These are phyloP conservation scores for Alternaria burnsii DNA, from an alignment of 2,329 filamentous ascomycete species.

Conservation along the genomic window DNA sequence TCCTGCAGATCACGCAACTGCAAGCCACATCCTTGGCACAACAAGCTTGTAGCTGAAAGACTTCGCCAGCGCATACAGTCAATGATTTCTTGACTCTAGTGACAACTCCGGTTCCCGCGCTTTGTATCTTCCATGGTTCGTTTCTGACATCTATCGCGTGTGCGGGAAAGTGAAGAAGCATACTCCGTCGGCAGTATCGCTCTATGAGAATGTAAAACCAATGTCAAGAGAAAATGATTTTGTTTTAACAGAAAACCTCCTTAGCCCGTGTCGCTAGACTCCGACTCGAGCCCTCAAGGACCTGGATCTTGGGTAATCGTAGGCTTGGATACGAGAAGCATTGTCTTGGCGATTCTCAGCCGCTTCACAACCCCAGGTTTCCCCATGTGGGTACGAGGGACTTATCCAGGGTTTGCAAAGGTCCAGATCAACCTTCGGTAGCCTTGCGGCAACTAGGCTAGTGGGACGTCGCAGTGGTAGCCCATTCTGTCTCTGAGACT, in stretches of 20 bases:
- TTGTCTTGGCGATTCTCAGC: constrained; percentile 17
- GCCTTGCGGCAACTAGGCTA: constrained; percentile 10
- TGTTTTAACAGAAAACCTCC: background rate
- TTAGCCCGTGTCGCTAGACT: background rate
- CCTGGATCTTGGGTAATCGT: constrained; percentile 1
- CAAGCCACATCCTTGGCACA: background rate
- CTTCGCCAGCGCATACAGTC: background rate
- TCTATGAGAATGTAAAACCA: background rate
- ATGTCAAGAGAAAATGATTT: background rate
- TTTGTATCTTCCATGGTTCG: background rate
- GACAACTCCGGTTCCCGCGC: background rate
- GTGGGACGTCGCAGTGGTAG: constrained; percentile 1
- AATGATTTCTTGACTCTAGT: background rate
- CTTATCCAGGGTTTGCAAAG: constrained; percentile 6
- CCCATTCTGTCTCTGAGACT: constrained; percentile 6
- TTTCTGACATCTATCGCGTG: background rate
- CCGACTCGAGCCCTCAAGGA: background rate
- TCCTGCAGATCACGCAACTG: constrained; percentile 1
- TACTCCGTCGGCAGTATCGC: background rate
- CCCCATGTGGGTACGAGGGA: constrained; percentile 3
- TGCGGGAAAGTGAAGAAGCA: background rate
- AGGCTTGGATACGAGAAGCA: constrained; percentile 5
- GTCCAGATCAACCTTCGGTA: constrained; percentile 16
- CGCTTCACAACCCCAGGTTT: constrained; percentile 13
- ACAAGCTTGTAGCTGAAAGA: constrained; percentile 5